Evolutionary conservation across 2,329 filamentous ascomycete species (phyloP), one percentile per base, ranked within the genome.

Genomic region (Shiraia sp.): DNA sequence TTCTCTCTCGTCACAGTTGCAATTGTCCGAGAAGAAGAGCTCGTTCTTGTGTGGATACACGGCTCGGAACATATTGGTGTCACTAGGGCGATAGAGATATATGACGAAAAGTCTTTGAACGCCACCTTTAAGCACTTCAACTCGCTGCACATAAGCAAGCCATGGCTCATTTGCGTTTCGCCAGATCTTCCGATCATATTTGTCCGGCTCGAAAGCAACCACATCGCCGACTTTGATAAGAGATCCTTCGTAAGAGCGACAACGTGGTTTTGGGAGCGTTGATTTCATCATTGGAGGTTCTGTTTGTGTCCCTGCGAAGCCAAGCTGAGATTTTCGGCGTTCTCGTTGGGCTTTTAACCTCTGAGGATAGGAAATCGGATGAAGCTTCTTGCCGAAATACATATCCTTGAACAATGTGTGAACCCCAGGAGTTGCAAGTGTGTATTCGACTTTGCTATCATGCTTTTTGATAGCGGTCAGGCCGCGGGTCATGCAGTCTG

Each of bases 1-100:
- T 19, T 75, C 74, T 0, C 69, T 59, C 13, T 79, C 73, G 0
- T 71, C 63, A 48, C 88, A 93, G 1, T 84, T 86, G 68, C 89
- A 92, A 44, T 90, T 82, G 36, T 90, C 81, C 0, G 84, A 88
- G 0, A 92, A 68, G 47, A 93, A 93, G 0, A 93, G 66, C 65
- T 95, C 88, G 36, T 90, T 87, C 0, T 69, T 48, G 65, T 81
- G 84, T 0, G 85, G 85, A 53, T 92, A 95, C 8, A 76, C 77
- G 68, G 85, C 83, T 5, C 78, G 70, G 0, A 77, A 79, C 30
- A 90, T 87, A 0, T 85, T 79, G 0, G 89, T 93, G 39, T 93
- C 85, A 0, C 75, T 72, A 0, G 88, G 79, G 2, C 79, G 75
- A 52, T 91, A 92, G 0, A 93, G 72, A 88, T 88, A 93, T 1